Base-by-base conservation (phyloP, 169 alveolate species). In the Pseudocohnilembus persalinus region DNA sequence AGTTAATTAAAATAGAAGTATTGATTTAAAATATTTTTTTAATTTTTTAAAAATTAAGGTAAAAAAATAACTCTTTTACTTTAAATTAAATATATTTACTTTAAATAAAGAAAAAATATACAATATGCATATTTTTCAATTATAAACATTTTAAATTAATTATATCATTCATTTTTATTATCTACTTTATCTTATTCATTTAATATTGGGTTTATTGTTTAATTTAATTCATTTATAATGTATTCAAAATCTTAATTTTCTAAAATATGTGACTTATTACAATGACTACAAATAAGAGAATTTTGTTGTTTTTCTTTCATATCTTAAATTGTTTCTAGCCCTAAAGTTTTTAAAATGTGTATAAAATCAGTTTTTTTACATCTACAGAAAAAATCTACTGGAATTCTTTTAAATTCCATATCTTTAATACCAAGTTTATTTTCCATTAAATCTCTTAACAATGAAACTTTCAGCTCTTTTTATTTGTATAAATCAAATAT, bases 281-380 rank as follows among this genome's bases (percentile, higher is more conserved):
- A 79, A 79, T 79, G 64, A 16, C 29, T 64, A 29, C 84, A 79
- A 63, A 34, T 63, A 49, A 79, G 49, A 49, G 33, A 29, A 28
- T 49, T 79, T 28, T 79, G 76, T 49, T 79, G 34, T 72, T 79
- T 79, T 16, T 79, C 25, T 79, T 79, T 26, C 84, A 79, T 79
- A 79, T 79, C 84, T 32, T 24, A 31, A n/a, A 79, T n/a, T 0
- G 84, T 79, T 1, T 79, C 74, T 63, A 30, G 15, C 1, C 84
- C 84, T 64, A 79, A 28, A 28, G 34, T 29, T 24, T 49, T 29
- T 20, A 79, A 29, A 34, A 79, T 34, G n/a, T 64, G 0, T 73
- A 49, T 63, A 24, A 79, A 49, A 63, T 79, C 31, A 16, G 28
- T 72, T 28, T 79, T 79, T n/a, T 73, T 29, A 32, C 84, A 79